Evolutionary conservation across 495 filamentous ascomycete species (phyloP).

Genomic region (Aspergillus funiculosus): DNA sequence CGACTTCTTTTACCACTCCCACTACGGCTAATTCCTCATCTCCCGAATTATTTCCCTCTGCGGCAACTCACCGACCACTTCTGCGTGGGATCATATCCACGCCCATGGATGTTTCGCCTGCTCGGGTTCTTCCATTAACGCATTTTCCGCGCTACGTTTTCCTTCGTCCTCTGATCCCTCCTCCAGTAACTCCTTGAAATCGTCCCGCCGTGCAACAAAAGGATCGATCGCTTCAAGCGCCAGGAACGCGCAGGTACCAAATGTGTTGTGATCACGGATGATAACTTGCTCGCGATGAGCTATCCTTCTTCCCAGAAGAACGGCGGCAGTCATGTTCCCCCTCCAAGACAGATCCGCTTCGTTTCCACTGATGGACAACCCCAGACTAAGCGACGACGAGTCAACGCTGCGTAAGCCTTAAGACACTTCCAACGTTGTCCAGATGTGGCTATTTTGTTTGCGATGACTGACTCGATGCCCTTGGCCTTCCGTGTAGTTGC

Average conservation of each 20-base stretch:
- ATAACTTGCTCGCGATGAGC: constrained; percentile 44
- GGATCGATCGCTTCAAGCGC: constrained; percentile 14
- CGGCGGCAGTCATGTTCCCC: constrained; percentile 32
- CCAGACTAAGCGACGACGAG: constrained; percentile 71
- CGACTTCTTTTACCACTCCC: neutral
- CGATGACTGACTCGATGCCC: constrained; percentile 3
- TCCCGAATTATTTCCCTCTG: neutral
- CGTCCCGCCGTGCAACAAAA: constrained; percentile 3
- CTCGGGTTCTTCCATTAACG: constrained; percentile 14
- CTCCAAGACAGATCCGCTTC: constrained; percentile 60
- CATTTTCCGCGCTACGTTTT: constrained; percentile 13
- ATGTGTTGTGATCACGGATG: constrained; percentile 41
- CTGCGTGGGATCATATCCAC: constrained; percentile 11
- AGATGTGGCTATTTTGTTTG: too few relatives aligned
- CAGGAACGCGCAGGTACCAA: constrained; percentile 22
- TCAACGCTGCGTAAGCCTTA: constrained; percentile 68
- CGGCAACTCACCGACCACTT: constrained; percentile 16
- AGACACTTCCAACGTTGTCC: too few relatives aligned
- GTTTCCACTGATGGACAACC: constrained; percentile 77
- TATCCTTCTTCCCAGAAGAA: constrained; percentile 42
- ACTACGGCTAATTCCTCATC: constrained; percentile 4
- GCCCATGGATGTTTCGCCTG: constrained; percentile 23
- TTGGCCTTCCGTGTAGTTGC: constrained; percentile 45
- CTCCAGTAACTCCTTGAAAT: constrained; percentile 13
- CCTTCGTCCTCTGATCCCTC: constrained; percentile 8